Evolutionary conservation across 2,329 filamentous ascomycete genomes (phyloP).

Genomic region (Fonsecaea pugnacius): DNA sequence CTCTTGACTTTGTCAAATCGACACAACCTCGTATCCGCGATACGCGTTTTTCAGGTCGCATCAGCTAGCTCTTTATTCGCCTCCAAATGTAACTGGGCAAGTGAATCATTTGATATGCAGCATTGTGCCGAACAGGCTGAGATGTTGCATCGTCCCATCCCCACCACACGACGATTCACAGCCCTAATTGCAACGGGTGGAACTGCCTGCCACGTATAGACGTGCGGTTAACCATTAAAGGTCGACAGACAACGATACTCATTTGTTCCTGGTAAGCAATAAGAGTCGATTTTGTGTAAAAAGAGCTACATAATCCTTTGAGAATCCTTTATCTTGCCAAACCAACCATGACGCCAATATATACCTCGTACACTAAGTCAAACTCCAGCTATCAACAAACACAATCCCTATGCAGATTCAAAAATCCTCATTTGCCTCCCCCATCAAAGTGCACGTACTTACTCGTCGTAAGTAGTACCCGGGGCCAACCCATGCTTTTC

Average conservation of each 20-base stretch:
- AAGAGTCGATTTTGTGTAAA: not conserved
- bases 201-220: too few species aligned
- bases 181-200: too few species aligned
- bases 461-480: conserved; percentile 14
- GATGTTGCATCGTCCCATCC: not conserved
- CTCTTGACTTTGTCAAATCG: not conserved
- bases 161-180: not conserved
- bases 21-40: not conserved
- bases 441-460: not conserved
- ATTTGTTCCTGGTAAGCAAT: not conserved
- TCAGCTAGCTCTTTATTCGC: not conserved
- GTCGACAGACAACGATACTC: too few species aligned
- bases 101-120: not conserved
- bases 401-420: not conserved
- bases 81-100: not conserved
- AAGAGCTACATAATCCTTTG: not conserved
- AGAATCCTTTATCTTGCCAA: not conserved
- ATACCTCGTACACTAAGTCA: not conserved
- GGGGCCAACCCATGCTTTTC: conserved; percentile 26
- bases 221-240: too few species aligned
- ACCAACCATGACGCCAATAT: not conserved
- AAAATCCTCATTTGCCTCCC: not conserved
- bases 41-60: not conserved
- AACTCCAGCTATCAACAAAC: not conserved
- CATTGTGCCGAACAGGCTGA: not conserved